Evolutionary conservation across 768 basidiomycete species (phyloP), one percentile per base, ranked within the genome.

Genomic region (Lentinula aciculospora): DNA sequence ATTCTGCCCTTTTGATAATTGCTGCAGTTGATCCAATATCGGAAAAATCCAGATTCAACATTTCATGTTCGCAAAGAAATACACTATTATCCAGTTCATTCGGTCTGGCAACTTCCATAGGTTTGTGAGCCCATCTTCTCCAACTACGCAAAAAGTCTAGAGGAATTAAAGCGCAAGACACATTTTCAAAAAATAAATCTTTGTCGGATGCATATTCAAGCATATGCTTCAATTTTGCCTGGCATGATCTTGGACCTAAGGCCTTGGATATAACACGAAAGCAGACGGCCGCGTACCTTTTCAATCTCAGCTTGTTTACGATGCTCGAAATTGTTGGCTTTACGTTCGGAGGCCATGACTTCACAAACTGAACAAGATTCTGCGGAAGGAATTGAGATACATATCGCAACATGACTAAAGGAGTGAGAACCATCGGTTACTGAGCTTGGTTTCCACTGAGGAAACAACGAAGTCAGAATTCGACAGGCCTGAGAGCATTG

Each of bases 221-320:
- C 76, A 89, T 81, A 63, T 81, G 76, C 60, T 78, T 83, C 50
- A 91, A 74, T 64, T 74, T 81, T 34, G 81, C 83, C 89, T 91
- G 59, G 19, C 21, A 50, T 39, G 44, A n/a, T 36, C 53, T 60
- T 50, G 47, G 31, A 39, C 59, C 65, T 57, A 65, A 60, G 36
- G 23, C 58, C 32, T 47, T 21, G 19, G 46, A 39, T 58, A 58
- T 58, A 58, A 56, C 48, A 32, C 47, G 65, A 28, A 60, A 34
- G 39, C 37, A 42, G 34, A 50, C 15, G 46, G n/a, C 31, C 44
- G 49, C 57, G 28, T 55, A 86, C 91, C 83, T 89, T 92, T 71
- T 92, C 91, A 19, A 87, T 83, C 66, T 91, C 91, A 25, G 86
- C 87, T 57, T 76, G 80, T 67, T 77, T 84, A 39, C 86, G 83